phyloP scores from a whole-genome alignment of 2,329 filamentous ascomycete genomes.

The Coniella lustricola region DNA sequence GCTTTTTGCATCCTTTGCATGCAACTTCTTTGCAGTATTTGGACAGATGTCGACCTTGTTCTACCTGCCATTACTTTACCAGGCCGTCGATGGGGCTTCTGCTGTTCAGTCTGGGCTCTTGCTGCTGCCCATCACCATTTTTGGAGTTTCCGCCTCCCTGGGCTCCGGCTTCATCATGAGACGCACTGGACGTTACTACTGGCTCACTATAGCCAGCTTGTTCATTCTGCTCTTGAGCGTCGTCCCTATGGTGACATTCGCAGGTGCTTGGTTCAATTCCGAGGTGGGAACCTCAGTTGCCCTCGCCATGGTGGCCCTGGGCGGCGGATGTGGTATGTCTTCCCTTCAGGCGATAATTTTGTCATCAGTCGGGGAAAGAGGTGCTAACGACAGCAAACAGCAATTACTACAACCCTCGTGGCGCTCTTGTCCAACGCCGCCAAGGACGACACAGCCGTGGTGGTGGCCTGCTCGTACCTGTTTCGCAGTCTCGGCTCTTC shows the following conservation, averaged over 20 bases:
- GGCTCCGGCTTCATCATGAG: conserved; percentile 61
- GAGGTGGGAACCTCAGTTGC: conserved; percentile 48
- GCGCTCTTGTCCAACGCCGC: conserved; percentile 64
- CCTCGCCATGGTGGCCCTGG: conserved; percentile 41
- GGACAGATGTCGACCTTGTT: conserved; percentile 54
- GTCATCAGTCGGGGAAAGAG: neutral
- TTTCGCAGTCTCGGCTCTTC: conserved; percentile 76
- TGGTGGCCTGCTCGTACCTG: conserved; percentile 72
- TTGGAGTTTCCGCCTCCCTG: conserved; percentile 56
- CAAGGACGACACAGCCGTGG: conserved; percentile 62
- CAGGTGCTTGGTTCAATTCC: conserved; percentile 44
- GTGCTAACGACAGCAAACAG: conserved; percentile 38
- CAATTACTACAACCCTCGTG: conserved; percentile 65
- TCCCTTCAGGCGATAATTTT: neutral
- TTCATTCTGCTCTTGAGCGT: conserved; percentile 45
- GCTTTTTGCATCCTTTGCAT: conserved; percentile 60
- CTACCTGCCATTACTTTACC: conserved; percentile 72
- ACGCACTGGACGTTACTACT: conserved; percentile 64
- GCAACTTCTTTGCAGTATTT: conserved; percentile 65
- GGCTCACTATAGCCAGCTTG: conserved; percentile 56
- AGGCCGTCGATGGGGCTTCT: conserved; percentile 59
- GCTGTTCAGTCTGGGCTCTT: conserved; percentile 58
- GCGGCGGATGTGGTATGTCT: conserved; percentile 29
- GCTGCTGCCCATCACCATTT: conserved; percentile 59
- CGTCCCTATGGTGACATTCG: conserved; percentile 49